Percentiles rank a stretch among this genome's conserved stretches.
Conservation (phyloP, 2,329 filamentous ascomycete species). For the Stachybotrys elegans region DNA sequence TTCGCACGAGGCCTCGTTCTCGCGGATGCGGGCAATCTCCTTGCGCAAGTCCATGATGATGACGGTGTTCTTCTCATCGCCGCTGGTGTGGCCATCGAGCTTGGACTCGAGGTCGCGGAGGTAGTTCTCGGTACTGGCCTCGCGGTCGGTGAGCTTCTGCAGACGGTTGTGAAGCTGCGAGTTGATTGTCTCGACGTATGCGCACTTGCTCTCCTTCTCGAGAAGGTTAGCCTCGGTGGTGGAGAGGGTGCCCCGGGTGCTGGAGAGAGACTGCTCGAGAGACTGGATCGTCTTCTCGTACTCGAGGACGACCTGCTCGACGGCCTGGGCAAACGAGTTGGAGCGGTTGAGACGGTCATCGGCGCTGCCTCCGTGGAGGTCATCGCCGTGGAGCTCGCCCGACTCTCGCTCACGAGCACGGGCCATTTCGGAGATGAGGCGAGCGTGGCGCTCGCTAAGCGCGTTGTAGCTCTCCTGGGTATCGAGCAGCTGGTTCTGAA, state of each 20-base stretch:
- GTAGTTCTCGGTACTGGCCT: slow-evolving; percentile 87
- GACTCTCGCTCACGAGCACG: slow-evolving; percentile 70
- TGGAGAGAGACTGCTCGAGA: slow-evolving; percentile 85
- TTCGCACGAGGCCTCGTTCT: slow-evolving; percentile 85
- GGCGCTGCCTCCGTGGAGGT: slow-evolving; percentile 66
- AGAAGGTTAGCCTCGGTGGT: slow-evolving; percentile 80
- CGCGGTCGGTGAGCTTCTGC: slow-evolving; percentile 90
- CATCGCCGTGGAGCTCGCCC: slow-evolving; percentile 52
- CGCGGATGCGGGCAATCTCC: slow-evolving; percentile 80
- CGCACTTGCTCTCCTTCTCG: slow-evolving; percentile 90
- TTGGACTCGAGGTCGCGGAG: slow-evolving; percentile 87
- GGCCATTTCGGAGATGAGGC: slow-evolving; percentile 87
- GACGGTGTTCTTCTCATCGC: slow-evolving; percentile 86
- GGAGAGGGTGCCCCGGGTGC: slow-evolving; percentile 77
- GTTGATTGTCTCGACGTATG: slow-evolving; percentile 89
- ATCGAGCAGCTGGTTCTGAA: slow-evolving; percentile 91
- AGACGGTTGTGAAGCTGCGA: slow-evolving; percentile 81
- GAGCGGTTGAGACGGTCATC: slow-evolving; percentile 89
- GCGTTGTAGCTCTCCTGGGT: slow-evolving; percentile 91
- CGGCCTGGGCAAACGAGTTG: slow-evolving; percentile 90
- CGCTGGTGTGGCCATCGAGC: slow-evolving; percentile 83
- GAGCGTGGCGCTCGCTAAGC: slow-evolving; percentile 89
- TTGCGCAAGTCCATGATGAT: slow-evolving; percentile 85
- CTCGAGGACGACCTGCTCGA: slow-evolving; percentile 92
- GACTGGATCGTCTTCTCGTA: slow-evolving; percentile 98